Base-by-base conservation (phyloP, 495 filamentous ascomycete species). In the Hypomontagnella submonticulosa region DNA sequence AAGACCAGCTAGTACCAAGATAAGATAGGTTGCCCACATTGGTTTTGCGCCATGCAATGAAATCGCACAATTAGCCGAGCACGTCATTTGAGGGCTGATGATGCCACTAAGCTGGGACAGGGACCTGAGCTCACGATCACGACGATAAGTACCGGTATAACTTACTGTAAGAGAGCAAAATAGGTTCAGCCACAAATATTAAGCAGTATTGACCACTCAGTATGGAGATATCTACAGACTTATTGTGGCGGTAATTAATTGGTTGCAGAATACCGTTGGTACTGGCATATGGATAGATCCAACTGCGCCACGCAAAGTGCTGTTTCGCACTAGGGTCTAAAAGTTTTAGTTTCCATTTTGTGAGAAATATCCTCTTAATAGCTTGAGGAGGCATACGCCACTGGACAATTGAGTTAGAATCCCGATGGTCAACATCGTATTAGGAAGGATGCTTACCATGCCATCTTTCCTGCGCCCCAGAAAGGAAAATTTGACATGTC, bases 71-170 rank as follows among this genome's bases (percentile, higher is more conserved):
- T 58, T 11, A 10, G 18, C 9, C 18, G 36, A 67, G 64, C 64
- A 67, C 64, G 64, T 49, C 58, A 67, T 67, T 44, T 54, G 58
- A 42, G 12, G 23, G 53, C 47, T 50, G 53, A 67, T 67, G 64
- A 67, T 67, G 58, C 64, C 64, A 67, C 58, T 37, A 42, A 4
- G 30, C 27, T 53, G 15, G 16, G n/a, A n/a, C 48, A 50, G 44
- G 38, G 54, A 36, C 46, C 6, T 19, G 6, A 36, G 57, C 13
- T 4, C 11, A 13, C 30, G 27, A 36, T 18, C 34, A 12, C 27
- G 30, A 34, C 12, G 9, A 50, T n/a, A n/a, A n/a, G n/a, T n/a
- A n/a, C n/a, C n/a, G n/a, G 30, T 23, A 32, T 13, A 27, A 47
- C 30, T n/a, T 18, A 23, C 44, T 27, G 20, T 16, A 4, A 46